These are phyloP conservation scores for Capronia americana DNA, from an alignment of 2,329 filamentous ascomycete genomes.

Conservation along the genomic window DNA sequence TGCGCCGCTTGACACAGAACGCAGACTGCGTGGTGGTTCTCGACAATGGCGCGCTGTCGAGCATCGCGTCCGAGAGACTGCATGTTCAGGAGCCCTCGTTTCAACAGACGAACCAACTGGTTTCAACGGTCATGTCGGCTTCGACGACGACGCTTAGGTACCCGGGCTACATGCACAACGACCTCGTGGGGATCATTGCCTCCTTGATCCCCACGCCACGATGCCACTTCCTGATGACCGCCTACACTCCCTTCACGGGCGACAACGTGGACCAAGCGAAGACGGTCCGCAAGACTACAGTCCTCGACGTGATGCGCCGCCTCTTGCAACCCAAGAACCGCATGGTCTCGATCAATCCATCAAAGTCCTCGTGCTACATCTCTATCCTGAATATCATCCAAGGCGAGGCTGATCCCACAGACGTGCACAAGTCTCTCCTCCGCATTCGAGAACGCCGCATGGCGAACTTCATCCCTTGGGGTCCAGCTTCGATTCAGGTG, in stretches of 20 bases:
- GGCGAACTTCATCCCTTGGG: conserved; percentile 98
- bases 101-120: conserved; percentile 95
- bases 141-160: conserved; percentile 96
- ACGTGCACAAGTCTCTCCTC: conserved; percentile 95
- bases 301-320: conserved; percentile 95
- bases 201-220: conserved; percentile 94
- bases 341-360: conserved; percentile 95
- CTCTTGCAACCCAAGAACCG: conserved; percentile 97
- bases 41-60: conserved; percentile 90
- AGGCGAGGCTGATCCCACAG: conserved; percentile 95
- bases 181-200: conserved; percentile 94
- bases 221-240: conserved; percentile 97
- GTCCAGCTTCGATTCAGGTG: conserved; percentile 95
- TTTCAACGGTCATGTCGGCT: conserved; percentile 97
- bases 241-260: conserved; percentile 96
- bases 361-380: conserved; percentile 98
- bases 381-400: conserved; percentile 99
- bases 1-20: conserved; percentile 91
- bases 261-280: conserved; percentile 97
- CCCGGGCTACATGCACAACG: conserved; percentile 99
- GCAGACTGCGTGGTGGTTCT: conserved; percentile 97
- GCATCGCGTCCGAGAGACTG: conserved; percentile 91
- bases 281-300: conserved; percentile 96
- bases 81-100: conserved; percentile 96
- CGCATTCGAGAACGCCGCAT: conserved; percentile 92